Evolutionary conservation across 139 green algal genomes (phyloP), one percentile per base, ranked within the genome.

Genomic region (Chlamydomonas incerta): DNA sequence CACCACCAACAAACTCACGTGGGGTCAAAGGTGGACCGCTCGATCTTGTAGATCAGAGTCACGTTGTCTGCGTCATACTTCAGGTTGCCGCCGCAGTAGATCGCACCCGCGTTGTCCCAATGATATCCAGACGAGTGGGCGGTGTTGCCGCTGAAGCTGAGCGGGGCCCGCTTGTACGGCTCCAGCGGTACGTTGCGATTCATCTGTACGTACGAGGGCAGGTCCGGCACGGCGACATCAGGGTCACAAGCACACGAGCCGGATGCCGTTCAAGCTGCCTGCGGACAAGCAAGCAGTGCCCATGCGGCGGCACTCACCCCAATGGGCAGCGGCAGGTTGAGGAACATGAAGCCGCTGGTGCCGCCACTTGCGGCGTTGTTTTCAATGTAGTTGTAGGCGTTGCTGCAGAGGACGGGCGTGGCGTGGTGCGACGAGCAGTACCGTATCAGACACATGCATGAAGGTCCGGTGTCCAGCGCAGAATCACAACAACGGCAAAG

Each of bases 281-380:
- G n/a, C n/a, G n/a, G 41, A 63, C 20, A 8, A 63, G 20, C 57
- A 26, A 29, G 57, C 57, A 63, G n/a, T n/a, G n/a, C 57, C 8
- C 20, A 29, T 63, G 9, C 20, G 8, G n/a, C n/a, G n/a, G 57
- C 13, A 21, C 67, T 73, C 34, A 47, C 67, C 67, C 67, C 67
- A 17, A 50, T 73, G 21, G 67, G 67, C 67, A 6, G 6, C 17
- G 33, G 18, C 67, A 50, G 33, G 67, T 21, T 34, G 14, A 73
- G 33, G 34, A 73, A 29, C 14, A 50, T n/a, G 67, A 50, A 73
- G 67, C 67, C 67, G 33, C 18, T 29, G 6, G 34, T 29, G 33
- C 67, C 67, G 20, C 67, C 67, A 33, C 67, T 73, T 33, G 67
- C 67, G 34, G 67, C 67, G 67, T 73, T 73, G 67, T 50, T 50